Evolutionary conservation across 75 land plant species (phyloP), one percentile per base, ranked within the genome.

Genomic region (Gnetum montanum): DNA sequence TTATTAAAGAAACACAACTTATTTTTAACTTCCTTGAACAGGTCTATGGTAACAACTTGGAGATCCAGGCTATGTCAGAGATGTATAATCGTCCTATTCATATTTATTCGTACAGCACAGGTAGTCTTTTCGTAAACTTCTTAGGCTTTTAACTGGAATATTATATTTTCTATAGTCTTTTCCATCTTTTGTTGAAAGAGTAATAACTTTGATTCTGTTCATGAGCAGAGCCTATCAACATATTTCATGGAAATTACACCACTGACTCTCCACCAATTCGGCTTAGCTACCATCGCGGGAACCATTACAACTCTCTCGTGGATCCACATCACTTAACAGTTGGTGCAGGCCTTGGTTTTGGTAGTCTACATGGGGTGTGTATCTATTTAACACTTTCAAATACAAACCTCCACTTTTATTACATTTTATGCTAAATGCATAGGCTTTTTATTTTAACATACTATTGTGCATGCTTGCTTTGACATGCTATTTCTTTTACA

Each of bases 11-110:
- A n/a, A n/a, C n/a, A n/a, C n/a, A n/a, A n/a, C n/a, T n/a, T n/a
- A n/a, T n/a, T n/a, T n/a, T n/a, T n/a, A n/a, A n/a, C n/a, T n/a
- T 34, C 6, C 12, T 33, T 24, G 40, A 49, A 24, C 70, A 95
- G 99, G 93, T 84, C 38, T 95, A 89, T 77, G 99, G 99, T 20
- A 95, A 95, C 52, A 95, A 95, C 69, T 55, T 84, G 62, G 99
- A 95, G 71, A 90, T 95, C 41, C 99, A 95, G 68, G 99, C 99
- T 36, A 68, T 95, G 58, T 79, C 89, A 29, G 99, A 95, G 61
- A 95, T 95, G 83, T 95, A 86, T 61, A 95, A 89, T 72, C 92
- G 99, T 12, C 99, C 97, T 5, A 95, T 95, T 54, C 99, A 86
- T 43, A 95, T 95, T 33, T 90, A 83, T 65, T 86, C 78, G 27